phyloP scores from a whole-genome alignment of 1,284 basidiomycete genomes.

The Mycosarcoma mackinlayi region DNA sequence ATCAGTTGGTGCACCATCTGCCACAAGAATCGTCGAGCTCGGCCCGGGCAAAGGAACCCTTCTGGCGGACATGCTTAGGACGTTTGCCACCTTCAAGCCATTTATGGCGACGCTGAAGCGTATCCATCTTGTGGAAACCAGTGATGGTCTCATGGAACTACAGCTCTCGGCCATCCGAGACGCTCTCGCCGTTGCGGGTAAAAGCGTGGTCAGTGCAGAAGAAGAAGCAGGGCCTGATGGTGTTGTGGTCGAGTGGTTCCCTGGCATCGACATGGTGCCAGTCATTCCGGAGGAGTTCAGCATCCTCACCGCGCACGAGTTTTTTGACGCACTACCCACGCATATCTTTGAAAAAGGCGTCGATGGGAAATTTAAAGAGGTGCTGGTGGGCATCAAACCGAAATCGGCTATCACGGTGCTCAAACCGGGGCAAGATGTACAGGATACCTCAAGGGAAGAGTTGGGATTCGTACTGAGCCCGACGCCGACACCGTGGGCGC shows the following conservation, averaged over 20 bases:
- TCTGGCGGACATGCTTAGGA: slow-evolving; percentile 86
- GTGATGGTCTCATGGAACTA: slow-evolving; percentile 55
- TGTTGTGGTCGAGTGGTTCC: slow-evolving; percentile 77
- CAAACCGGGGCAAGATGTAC: slow-evolving; percentile 35
- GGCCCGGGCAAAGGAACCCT: slow-evolving; percentile 94
- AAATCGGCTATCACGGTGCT: slow-evolving; percentile 46
- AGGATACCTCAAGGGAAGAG: slow-evolving; percentile 32
- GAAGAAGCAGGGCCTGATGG: slow-evolving; percentile 26
- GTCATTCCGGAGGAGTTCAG: slow-evolving; percentile 74
- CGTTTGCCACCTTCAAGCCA: slow-evolving; percentile 58
- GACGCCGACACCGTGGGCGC: slow-evolving; percentile 75
- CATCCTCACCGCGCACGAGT: slow-evolving; percentile 92
- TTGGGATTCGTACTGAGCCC: slow-evolving; percentile 78
- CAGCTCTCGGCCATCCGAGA: slow-evolving; percentile 49
- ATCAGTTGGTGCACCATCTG: slow-evolving; percentile 72
- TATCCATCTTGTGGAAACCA: slow-evolving; percentile 66
- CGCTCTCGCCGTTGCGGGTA: slow-evolving; percentile 41
- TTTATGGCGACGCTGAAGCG: slow-evolving; percentile 51
- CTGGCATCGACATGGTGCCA: slow-evolving; percentile 77
- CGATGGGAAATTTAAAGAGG: slow-evolving; percentile 83
- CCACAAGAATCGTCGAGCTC: slow-evolving; percentile 84
- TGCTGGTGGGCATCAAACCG: slow-evolving; percentile 76
- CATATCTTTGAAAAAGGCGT: slow-evolving; percentile 78
- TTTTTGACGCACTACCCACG: slow-evolving; percentile 95
- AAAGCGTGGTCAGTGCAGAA: slow-evolving; percentile 45